Conservation (phyloP, 768 basidiomycete species). For the Trametopsis cervina region DNA sequence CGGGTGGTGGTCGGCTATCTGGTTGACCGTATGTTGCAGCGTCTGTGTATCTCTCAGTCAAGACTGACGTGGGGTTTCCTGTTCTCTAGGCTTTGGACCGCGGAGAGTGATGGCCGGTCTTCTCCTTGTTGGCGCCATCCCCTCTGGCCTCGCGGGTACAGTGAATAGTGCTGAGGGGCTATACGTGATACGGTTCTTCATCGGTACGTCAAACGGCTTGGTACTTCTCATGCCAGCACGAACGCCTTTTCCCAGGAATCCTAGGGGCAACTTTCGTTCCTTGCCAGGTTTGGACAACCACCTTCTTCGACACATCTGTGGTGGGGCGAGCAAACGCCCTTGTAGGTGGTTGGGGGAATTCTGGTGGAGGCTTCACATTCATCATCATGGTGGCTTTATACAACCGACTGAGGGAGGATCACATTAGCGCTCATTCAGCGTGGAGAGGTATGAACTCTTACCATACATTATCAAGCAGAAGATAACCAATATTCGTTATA, state of each 20-base stretch:
- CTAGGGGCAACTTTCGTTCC: slow-evolving; percentile 56
- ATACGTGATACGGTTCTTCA: slow-evolving; percentile 46
- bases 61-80: not conserved
- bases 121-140: slow-evolving; percentile 48
- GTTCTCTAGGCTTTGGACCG: slow-evolving; percentile 34
- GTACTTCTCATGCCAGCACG: not conserved
- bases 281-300: slow-evolving; percentile 55
- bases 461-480: not conserved
- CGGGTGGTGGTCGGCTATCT: slow-evolving; percentile 44
- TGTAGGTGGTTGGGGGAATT: slow-evolving; percentile 49
- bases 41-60: not conserved
- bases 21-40: slow-evolving; percentile 30
- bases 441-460: slow-evolving; percentile 33
- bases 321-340: slow-evolving; percentile 47
- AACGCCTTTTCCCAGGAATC: slow-evolving; percentile 23
- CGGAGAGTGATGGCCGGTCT: slow-evolving; percentile 48
- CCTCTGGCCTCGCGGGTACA: slow-evolving; percentile 51
- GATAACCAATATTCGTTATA: not conserved
- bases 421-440: slow-evolving; percentile 34
- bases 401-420: slow-evolving; percentile 29
- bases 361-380: slow-evolving; percentile 43
- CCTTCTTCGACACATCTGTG: slow-evolving; percentile 47
- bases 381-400: slow-evolving; percentile 51
- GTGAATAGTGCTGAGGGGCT: slow-evolving; percentile 33
- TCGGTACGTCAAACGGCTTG: slow-evolving; percentile 25